Base-by-base conservation (phyloP, 1,284 basidiomycete genomes). In the Cutaneotrichosporon sp. region DNA sequence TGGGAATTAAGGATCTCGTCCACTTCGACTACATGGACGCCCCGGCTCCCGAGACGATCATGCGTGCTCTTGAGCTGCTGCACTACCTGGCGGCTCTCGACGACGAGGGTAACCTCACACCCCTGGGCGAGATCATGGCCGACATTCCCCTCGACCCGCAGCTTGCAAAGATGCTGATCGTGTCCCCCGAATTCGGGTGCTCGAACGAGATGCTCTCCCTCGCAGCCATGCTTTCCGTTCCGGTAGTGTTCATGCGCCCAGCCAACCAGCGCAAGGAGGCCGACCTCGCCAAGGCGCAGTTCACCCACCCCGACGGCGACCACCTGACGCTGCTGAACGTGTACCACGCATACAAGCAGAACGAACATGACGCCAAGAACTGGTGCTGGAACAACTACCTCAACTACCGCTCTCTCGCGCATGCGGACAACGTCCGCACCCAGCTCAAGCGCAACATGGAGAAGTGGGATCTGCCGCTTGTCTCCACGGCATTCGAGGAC, bases 101-200 rank as follows among this genome's bases (percentile, higher is more conserved):
- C 68, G 92, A 99, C 64, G 90, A 97, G 5, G 94, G 96, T 16
- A 85, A 90, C 58, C 75, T 99, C 51, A 98, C 94, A 1, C 76
- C 85, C 0, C 77, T 97, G 2, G 94, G 96, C 12, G 79, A 78
- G 42, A 88, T 93, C 57, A 97, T 98, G 94, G 94, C 94, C 11
- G 93, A 97, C 62, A 97, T 98, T 77, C 94, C 94, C 14, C 80
- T 99, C 25, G 96, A 98, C 71, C 94, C 96, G 27, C 94, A 97
- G 79, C 81, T 97, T 61, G 84, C 94, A 39, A 94, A 97, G 76
- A 88, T 96, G 84, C 82, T 98, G 52, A 91, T 97, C 57, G 83
- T 85, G 59, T 93, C 89, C 66, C 88, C 92, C 12, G 90, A 97
- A 71, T 97, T 97, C 79, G 85, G 85, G 54, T 98, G 94, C 76